Conservation (phyloP, 2,329 filamentous ascomycete genomes). For the Sodiomyces alkalinus region DNA sequence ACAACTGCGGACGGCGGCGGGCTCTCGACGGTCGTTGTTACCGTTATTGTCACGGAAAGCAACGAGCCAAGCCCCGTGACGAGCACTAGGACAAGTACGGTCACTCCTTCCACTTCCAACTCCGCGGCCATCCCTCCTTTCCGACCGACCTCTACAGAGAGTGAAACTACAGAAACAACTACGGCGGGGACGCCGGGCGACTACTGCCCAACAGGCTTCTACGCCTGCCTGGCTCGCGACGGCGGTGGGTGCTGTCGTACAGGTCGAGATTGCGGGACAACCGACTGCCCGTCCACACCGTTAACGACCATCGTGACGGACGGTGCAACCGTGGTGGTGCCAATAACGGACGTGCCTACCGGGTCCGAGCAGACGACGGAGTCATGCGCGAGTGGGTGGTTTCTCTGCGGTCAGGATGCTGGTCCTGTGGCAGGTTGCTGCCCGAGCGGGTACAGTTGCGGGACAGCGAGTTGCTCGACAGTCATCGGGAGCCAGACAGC, state of each 20-base stretch:
- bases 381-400: slow-evolving; percentile 69
- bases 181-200: slow-evolving; percentile 20
- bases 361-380: slow-evolving; percentile 22
- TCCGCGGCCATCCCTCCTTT: slow-evolving; percentile 28
- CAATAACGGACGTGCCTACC: slow-evolving; percentile 29
- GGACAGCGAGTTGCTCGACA: slow-evolving; percentile 54
- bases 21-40: slow-evolving; percentile 26
- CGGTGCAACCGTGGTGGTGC: slow-evolving; percentile 58
- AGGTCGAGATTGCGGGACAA: slow-evolving; percentile 68
- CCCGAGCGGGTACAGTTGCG: slow-evolving; percentile 62
- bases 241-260: slow-evolving; percentile 79
- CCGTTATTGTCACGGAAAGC: slow-evolving; percentile 22
- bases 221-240: slow-evolving; percentile 73
- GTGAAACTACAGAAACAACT: slow-evolving; percentile 16
- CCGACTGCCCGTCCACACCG: slow-evolving; percentile 52
- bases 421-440: slow-evolving; percentile 69
- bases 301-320: slow-evolving; percentile 50
- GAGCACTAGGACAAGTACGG: slow-evolving; percentile 16
- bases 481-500: slow-evolving; percentile 34
- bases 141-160: slow-evolving; percentile 23
- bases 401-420: slow-evolving; percentile 41
- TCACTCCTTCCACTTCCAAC: slow-evolving; percentile 20
- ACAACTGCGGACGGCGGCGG: slow-evolving; percentile 17
- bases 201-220: slow-evolving; percentile 78
- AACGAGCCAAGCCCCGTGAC: slow-evolving; percentile 21